Percentiles rank a stretch among this genome's conserved stretches.
These are phyloP conservation scores for Batrachochytrium dendrobatidis DNA, from an alignment of 371 early-diverging fungal species.

Conservation along the genomic window DNA sequence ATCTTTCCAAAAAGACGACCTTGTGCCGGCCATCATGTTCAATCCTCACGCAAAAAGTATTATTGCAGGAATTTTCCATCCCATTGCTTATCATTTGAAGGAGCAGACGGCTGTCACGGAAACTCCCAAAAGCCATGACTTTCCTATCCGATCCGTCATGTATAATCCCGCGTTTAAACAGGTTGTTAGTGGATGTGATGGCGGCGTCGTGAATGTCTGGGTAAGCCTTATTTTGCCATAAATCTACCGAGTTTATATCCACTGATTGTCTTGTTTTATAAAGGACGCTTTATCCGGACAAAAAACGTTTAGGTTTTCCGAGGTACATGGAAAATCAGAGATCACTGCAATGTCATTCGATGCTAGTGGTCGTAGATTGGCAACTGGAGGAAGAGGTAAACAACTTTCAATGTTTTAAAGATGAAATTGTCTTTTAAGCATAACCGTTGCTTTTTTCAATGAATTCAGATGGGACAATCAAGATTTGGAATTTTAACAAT, in stretches of 20 bases:
- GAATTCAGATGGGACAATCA: constrained; percentile 36
- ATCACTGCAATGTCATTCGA: constrained; percentile 45
- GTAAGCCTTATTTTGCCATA: constrained; percentile 15
- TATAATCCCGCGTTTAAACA: constrained; percentile 37
- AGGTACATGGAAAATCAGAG: constrained; percentile 35
- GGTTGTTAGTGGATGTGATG: constrained; percentile 40
- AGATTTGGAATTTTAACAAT: constrained; percentile 47
- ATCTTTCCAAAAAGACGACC: constrained; percentile 19
- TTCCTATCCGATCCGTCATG: constrained; percentile 31
- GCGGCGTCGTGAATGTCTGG: constrained; percentile 43
- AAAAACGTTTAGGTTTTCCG: constrained; percentile 36
- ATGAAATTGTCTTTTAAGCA: not conserved
- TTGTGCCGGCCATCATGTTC: constrained; percentile 26
- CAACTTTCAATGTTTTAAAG: too few relatives aligned
- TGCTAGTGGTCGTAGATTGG: constrained; percentile 22
- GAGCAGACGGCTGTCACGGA: constrained; percentile 10
- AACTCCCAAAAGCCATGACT: constrained; percentile 28
- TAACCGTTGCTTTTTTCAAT: not conserved
- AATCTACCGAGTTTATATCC: not conserved
- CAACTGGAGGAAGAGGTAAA: constrained; percentile 39
- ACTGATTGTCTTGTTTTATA: not conserved
- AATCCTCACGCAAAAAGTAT: constrained; percentile 11
- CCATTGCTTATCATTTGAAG: constrained; percentile 29
- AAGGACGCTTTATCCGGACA: constrained; percentile 33
- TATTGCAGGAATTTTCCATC: not conserved